Percentiles rank a stretch among this genome's conserved stretches.
These are phyloP conservation scores for Boletus insuetus DNA, from an alignment of 768 basidiomycete genomes.

Conservation along the genomic window DNA sequence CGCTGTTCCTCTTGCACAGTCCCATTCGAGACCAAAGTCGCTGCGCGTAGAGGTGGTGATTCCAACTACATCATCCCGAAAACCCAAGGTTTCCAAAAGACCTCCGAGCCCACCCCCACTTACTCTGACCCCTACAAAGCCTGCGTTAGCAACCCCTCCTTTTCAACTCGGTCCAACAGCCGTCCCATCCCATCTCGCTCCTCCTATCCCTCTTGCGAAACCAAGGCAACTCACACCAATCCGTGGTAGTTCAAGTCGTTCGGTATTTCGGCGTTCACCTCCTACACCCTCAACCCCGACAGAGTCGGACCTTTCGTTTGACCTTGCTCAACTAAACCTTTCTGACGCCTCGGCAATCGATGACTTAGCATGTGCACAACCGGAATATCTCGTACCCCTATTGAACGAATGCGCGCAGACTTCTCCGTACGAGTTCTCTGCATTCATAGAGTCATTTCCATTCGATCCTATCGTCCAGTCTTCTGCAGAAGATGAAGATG, in stretches of 20 bases:
- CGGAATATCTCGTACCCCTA: conserved; percentile 59
- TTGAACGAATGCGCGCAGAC: conserved; percentile 71
- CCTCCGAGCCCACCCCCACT: conserved; percentile 7
- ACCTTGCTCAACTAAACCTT: conserved; percentile 41
- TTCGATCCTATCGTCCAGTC: conserved; percentile 62
- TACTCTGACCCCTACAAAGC: conserved; percentile 3
- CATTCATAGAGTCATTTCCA: conserved; percentile 80
- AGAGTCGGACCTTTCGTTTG: conserved; percentile 42
- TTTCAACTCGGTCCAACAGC: not conserved
- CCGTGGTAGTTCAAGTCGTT: conserved; percentile 39
- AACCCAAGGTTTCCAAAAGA: conserved; percentile 14
- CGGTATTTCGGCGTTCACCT: conserved; percentile 38
- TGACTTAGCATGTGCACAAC: conserved; percentile 40
- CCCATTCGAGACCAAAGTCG: conserved; percentile 15
- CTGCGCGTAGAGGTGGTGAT: conserved; percentile 41
- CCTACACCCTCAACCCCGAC: conserved; percentile 57
- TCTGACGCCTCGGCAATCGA: conserved; percentile 47
- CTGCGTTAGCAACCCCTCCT: not conserved
- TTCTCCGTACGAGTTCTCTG: conserved; percentile 72
- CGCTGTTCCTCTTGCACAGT: conserved; percentile 5
- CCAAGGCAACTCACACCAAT: conserved; percentile 71
- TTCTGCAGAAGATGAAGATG: conserved; percentile 27
- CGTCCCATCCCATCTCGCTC: conserved; percentile 5
- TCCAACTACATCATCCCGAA: conserved; percentile 33
- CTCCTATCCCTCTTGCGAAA: conserved; percentile 31